A percentile compares a stretch with the other conserved stretches of the same genome.
phyloP scores from a whole-genome alignment of 768 basidiomycete genomes.

The Phlebiopsis flavidoalba region DNA sequence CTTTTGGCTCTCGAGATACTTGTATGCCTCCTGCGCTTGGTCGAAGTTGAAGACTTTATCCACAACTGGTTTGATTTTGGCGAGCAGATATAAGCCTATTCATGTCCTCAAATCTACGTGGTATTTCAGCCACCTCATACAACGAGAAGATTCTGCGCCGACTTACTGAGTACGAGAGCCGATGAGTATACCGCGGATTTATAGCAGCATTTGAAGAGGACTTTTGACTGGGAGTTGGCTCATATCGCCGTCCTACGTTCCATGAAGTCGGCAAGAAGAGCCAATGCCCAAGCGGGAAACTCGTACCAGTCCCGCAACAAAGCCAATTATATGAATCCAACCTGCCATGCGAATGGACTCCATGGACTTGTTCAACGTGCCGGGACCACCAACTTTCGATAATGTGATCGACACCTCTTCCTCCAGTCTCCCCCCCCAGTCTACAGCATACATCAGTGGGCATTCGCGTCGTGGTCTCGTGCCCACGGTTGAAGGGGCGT shows the following conservation, averaged over 20 bases:
- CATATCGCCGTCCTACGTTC: slow-evolving; percentile 12
- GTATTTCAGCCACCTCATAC: neutral
- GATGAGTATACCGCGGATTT: slow-evolving; percentile 48
- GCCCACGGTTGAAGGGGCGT: slow-evolving; percentile 12
- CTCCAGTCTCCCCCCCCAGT: too few species aligned
- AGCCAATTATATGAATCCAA: slow-evolving; percentile 45
- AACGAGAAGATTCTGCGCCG: neutral
- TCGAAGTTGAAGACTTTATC: slow-evolving; percentile 57
- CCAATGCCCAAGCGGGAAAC: too few species aligned
- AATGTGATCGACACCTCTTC: slow-evolving; percentile 31
- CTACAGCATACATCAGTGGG: slow-evolving; percentile 12
- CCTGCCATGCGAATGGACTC: slow-evolving; percentile 37
- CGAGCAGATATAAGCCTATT: slow-evolving; percentile 40
- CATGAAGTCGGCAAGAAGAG: too few species aligned
- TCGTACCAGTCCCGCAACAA: slow-evolving; percentile 36
- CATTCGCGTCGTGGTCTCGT: too few species aligned
- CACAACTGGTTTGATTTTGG: slow-evolving; percentile 43
- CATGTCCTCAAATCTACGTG: slow-evolving; percentile 48
- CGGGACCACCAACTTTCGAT: slow-evolving; percentile 51
- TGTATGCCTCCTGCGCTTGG: slow-evolving; percentile 41
- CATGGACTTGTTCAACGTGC: slow-evolving; percentile 43
- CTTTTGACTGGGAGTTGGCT: slow-evolving; percentile 13
- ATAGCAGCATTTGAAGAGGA: slow-evolving; percentile 23
- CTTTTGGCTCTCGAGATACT: slow-evolving; percentile 46
- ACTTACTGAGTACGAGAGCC: slow-evolving; percentile 54